Base-by-base conservation (phyloP, 2,329 filamentous ascomycete genomes). In the Chrysoporthe puriensis region DNA sequence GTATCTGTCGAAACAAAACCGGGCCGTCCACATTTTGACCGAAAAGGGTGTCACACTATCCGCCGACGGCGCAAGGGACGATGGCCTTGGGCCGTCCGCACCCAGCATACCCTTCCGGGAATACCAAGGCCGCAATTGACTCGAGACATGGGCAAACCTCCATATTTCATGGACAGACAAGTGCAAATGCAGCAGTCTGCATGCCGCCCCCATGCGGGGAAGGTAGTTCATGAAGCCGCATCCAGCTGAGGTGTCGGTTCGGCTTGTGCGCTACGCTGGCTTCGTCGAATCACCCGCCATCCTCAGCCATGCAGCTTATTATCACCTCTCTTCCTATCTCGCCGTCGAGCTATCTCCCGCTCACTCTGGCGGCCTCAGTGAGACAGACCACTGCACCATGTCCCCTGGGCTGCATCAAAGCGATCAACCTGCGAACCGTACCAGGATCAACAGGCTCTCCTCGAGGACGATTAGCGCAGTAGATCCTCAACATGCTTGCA, bases 151-250 rank as follows among this genome's bases (percentile, higher is more conserved):
- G 56, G 36, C 48, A 4, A 40, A 42, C 36, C 26, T 50, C 34
- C 48, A 52, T 54, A 62, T 64, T 64, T 61, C 66, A 64, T 40
- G 32, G 59, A 46, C 40, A 48, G 62, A 46, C 40, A 57, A 42
- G 43, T 43, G 36, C 4, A 9, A 43, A 36, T 52, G 57, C 7
- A n/a, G 21, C 42, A 3, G 26, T 11, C 26, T 16, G 21, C 7
- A 32, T 40, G 9, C n/a, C 52, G 44, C 26, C 48, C n/a, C 14
- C 34, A 54, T 52, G 36, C 57, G 62, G 26, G 66, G 34, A 42
- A 50, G 2, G n/a, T 6, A 58, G 48, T 43, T 65, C 52, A 65
- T 36, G 40, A 58, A 52, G 64, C 64, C 44, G 65, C 60, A 43
- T 32, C 9, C 56, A 58, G 52, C 63, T 54, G 50, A 50, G 26